Base-by-base conservation (phyloP, 495 filamentous ascomycete species). In the Penicillium bovifimosum region DNA sequence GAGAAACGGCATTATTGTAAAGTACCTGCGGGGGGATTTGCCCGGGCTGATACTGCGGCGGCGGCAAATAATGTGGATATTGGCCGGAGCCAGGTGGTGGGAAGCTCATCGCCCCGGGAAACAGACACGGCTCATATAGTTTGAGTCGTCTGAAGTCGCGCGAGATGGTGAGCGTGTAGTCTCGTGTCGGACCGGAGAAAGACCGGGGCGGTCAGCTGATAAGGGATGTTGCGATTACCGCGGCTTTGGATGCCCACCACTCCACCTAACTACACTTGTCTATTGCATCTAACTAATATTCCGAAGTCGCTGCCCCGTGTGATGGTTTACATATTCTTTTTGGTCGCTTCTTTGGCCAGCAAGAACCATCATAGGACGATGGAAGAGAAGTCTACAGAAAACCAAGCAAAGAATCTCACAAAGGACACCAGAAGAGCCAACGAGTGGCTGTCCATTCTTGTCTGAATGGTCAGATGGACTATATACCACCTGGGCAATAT, bases 71-170 rank as follows among this genome's bases (percentile, higher is more conserved):
- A 43, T 62, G 62, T 33, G 63, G 63, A 59, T 70, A 75, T 61
- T 72, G 72, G 53, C 70, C 70, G 61, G 71, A 64, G 55, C 73
- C 66, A 44, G 73, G 69, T 43, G 73, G 72, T 72, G 72, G 71
- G 56, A 67, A 76, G 70, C 68, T 76, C 74, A 76, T 76, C 63
- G 69, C 73, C 72, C 65, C 67, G 59, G 62, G 52, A 63, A 65
- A 45, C 18, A 29, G 26, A 38, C 58, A 56, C 52, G 56, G 55
- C 58, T 61, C 47, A 56, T 54, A 50, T 44, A 56, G 52, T 55
- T 60, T 38, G 41, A 59, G 41, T 54, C 40, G 55, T 56, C 47
- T 50, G 36, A 47, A 54, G 32, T 52, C 41, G 46, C 46, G 54
- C 47, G 32, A 41, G 47, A 31, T 55, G 43, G 47, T 40, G 50